Percentiles rank a stretch among this genome's conserved stretches.
These are phyloP conservation scores for Heimioporus sp. DNA, from an alignment of 768 basidiomycete genomes.

Conservation along the genomic window DNA sequence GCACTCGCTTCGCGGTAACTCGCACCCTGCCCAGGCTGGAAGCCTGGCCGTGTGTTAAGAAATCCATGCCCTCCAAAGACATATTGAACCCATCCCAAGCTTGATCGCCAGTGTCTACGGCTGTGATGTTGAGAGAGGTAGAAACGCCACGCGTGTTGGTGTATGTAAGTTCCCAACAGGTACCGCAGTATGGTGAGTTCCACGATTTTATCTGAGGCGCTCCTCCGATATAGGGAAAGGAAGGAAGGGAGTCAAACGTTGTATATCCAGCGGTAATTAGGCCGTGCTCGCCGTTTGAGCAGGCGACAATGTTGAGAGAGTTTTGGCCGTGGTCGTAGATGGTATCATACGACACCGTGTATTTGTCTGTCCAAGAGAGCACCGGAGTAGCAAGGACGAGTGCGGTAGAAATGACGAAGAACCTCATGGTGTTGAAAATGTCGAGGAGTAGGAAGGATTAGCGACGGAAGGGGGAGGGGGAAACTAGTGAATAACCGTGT, in stretches of 20 bases:
- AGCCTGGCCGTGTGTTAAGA: slow-evolving; percentile 32
- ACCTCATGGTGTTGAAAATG: slow-evolving; percentile 9
- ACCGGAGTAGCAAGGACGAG: slow-evolving; percentile 8
- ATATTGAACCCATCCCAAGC: slow-evolving; percentile 32
- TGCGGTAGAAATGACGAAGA: background rate
- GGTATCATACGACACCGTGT: slow-evolving; percentile 42
- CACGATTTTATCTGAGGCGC: slow-evolving; percentile 48
- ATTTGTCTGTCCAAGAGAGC: slow-evolving; percentile 2
- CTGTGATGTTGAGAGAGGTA: slow-evolving; percentile 46
- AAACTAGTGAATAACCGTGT: background rate
- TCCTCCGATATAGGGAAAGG: slow-evolving; percentile 61
- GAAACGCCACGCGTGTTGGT: slow-evolving; percentile 24
- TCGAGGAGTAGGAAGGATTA: background rate
- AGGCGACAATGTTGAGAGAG: slow-evolving; percentile 44
- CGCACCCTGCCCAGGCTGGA: slow-evolving; percentile 23
- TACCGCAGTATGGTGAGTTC: slow-evolving; percentile 53
- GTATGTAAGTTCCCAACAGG: slow-evolving; percentile 60
- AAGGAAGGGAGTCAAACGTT: slow-evolving; percentile 51
- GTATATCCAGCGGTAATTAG: slow-evolving; percentile 43
- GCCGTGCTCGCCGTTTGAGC: slow-evolving; percentile 54
- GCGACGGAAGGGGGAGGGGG: too few relatives aligned
- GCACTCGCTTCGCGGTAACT: slow-evolving; percentile 21
- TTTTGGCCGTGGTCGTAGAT: slow-evolving; percentile 44
- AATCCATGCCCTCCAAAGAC: slow-evolving; percentile 36
- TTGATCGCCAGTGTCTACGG: slow-evolving; percentile 46